Percentiles rank a stretch among this genome's conserved stretches.
These are phyloP conservation scores for Bruguiera sexangula DNA, from an alignment of 345 rosid genomes.

Conservation along the genomic window DNA sequence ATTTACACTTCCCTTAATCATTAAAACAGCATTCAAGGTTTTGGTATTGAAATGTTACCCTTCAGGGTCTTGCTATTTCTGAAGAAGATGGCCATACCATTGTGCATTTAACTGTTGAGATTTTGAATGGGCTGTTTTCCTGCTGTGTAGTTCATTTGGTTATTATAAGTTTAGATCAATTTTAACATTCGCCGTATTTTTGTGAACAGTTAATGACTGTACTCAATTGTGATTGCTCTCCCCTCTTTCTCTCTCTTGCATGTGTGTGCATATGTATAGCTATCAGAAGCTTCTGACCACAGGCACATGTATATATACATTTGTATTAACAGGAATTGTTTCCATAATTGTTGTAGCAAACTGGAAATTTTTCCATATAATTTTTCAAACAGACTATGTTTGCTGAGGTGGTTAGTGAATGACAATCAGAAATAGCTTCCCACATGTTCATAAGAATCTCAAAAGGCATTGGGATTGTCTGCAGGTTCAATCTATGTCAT, in stretches of 20 bases:
- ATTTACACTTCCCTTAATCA: not conserved
- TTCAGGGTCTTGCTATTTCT: not conserved
- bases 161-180: not conserved
- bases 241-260: too few relatives aligned
- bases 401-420: not conserved
- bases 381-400: not conserved
- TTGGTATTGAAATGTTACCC: too few relatives aligned
- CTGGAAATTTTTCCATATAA: not conserved
- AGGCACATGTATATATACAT: not conserved
- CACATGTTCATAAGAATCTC: not conserved
- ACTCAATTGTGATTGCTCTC: too few relatives aligned
- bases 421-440: not conserved
- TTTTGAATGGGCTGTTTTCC: not conserved
- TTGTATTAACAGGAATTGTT: not conserved
- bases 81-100: not conserved
- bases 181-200: too few relatives aligned
- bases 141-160: not conserved
- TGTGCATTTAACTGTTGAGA: not conserved
- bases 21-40: not conserved
- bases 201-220: too few relatives aligned
- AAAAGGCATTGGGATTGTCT: slow-evolving; percentile 7
- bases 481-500: slow-evolving; percentile 91
- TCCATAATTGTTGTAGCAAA: not conserved
- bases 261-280: not conserved
- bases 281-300: too few relatives aligned